A percentile compares a stretch with the other conserved stretches of the same genome.
These are phyloP conservation scores for Pleurostoma richardsiae DNA, from an alignment of 2,329 filamentous ascomycete species.

Conservation along the genomic window DNA sequence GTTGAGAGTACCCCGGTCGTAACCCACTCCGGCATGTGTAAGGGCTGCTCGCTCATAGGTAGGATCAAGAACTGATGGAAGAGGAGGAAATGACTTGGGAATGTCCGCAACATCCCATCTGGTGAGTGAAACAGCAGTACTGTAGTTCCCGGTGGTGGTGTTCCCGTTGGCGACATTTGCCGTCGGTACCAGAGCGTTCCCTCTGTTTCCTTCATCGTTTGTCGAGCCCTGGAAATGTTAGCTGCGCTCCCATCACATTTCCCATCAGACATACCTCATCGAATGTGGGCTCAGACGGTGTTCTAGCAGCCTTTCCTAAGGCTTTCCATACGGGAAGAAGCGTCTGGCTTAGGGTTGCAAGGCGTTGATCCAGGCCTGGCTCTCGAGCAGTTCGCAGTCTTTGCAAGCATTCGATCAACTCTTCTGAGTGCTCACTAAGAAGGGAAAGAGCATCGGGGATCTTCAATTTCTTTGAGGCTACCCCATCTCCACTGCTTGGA, in stretches of 20 bases:
- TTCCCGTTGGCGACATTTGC: no score
- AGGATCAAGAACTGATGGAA: constrained; percentile 57
- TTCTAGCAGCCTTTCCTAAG: neutral
- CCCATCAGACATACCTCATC: no score
- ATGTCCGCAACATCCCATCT: constrained; percentile 49
- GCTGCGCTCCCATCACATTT: no score
- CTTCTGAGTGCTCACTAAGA: constrained; percentile 28
- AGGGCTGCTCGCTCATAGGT: constrained; percentile 59
- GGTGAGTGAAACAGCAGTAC: constrained; percentile 19
- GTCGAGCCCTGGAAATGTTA: no score
- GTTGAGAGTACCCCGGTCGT: constrained; percentile 32
- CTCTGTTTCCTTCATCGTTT: no score
- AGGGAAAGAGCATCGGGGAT: constrained; percentile 16
- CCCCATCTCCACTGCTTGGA: neutral
- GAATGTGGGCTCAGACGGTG: no score
- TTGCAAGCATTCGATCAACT: constrained; percentile 30
- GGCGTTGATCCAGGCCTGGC: constrained; percentile 10
- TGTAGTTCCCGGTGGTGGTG: no score
- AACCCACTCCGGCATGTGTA: constrained; percentile 53
- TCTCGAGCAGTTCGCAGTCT: constrained; percentile 20
- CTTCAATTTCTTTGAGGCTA: constrained; percentile 13
- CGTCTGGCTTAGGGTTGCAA: constrained; percentile 11
- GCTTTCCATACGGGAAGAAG: constrained; percentile 6
- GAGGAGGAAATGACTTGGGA: constrained; percentile 41
- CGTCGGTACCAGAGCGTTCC: no score